Conservation (phyloP, 345 rosid genomes). For the Crucihimalaya himalaica region DNA sequence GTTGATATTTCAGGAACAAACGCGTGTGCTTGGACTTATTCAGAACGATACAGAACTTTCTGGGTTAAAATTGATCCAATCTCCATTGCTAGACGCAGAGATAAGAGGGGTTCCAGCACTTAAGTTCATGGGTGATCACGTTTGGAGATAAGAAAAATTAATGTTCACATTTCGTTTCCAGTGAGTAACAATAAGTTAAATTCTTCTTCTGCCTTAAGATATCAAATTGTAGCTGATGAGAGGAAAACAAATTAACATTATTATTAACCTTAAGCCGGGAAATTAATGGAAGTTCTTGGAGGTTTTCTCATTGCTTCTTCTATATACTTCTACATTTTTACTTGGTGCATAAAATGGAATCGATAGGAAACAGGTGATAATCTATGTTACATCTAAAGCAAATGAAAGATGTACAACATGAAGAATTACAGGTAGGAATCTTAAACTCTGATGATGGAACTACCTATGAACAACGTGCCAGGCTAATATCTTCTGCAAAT, state of each 20-base stretch:
- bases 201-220: conserved; percentile 9
- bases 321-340: conserved; percentile 31
- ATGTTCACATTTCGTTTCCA: background rate
- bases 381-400: conserved; percentile 29
- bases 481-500: conserved; percentile 24
- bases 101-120: conserved; percentile 83
- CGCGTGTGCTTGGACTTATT: conserved; percentile 56
- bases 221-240: conserved; percentile 16
- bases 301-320: conserved; percentile 29
- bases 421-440: conserved; percentile 29
- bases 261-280: conserved; percentile 31
- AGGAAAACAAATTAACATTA: conserved; percentile 15
- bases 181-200: conserved; percentile 12
- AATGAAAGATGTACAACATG: conserved; percentile 32
- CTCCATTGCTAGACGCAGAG: conserved; percentile 69
- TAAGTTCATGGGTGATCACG: conserved; percentile 67
- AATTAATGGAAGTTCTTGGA: conserved; percentile 26
- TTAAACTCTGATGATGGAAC: conserved; percentile 24
- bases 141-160: conserved; percentile 53
- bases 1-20: conserved; percentile 60
- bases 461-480: conserved; percentile 28
- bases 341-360: conserved; percentile 21
- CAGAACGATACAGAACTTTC: conserved; percentile 55
- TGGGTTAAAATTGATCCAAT: conserved; percentile 51
- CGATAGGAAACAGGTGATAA: conserved; percentile 8